Percentiles rank a stretch among this genome's conserved stretches.
Conservation (phyloP, 306 rosid species). For the Trifolium fragiferum region DNA sequence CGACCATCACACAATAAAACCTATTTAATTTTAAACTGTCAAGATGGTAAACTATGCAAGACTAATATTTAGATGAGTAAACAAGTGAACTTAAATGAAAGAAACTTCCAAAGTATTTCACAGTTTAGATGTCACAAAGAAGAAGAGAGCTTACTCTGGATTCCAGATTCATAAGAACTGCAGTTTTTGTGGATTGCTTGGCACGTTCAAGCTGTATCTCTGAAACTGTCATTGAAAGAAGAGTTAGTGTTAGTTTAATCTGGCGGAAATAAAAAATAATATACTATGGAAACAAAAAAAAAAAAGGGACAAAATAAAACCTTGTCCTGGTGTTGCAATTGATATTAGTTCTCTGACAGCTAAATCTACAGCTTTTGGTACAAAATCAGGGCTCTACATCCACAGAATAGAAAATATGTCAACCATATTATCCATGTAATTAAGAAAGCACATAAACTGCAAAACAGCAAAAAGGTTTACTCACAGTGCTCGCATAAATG, state of each 20-base stretch:
- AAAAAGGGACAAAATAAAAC: slow-evolving; percentile 46
- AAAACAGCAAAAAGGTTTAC: slow-evolving; percentile 40
- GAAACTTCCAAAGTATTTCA: neutral
- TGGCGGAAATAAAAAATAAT: slow-evolving; percentile 10
- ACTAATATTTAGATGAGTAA: no score
- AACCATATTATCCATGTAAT: slow-evolving; percentile 24
- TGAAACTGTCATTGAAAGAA: slow-evolving; percentile 60
- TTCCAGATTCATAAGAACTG: slow-evolving; percentile 95
- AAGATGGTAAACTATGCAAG: no score
- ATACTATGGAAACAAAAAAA: slow-evolving; percentile 8
- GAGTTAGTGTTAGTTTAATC: slow-evolving; percentile 2
- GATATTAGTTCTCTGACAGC: slow-evolving; percentile 78
- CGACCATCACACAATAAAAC: no score
- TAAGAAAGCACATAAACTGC: slow-evolving; percentile 11
- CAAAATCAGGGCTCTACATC: slow-evolving; percentile 74
- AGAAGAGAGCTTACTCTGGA: slow-evolving; percentile 70
- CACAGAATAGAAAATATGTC: slow-evolving; percentile 39
- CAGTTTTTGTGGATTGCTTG: slow-evolving; percentile 84
- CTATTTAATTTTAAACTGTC: no score
- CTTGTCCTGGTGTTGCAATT: slow-evolving; percentile 88
- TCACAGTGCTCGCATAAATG: slow-evolving; percentile 85
- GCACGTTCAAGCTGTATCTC: slow-evolving; percentile 89
- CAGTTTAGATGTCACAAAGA: slow-evolving; percentile 1
- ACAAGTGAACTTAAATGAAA: no score
- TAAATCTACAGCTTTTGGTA: slow-evolving; percentile 65